These are phyloP conservation scores for Apiotrichum porosum DNA, from an alignment of 1,284 basidiomycete species.

Conservation along the genomic window DNA sequence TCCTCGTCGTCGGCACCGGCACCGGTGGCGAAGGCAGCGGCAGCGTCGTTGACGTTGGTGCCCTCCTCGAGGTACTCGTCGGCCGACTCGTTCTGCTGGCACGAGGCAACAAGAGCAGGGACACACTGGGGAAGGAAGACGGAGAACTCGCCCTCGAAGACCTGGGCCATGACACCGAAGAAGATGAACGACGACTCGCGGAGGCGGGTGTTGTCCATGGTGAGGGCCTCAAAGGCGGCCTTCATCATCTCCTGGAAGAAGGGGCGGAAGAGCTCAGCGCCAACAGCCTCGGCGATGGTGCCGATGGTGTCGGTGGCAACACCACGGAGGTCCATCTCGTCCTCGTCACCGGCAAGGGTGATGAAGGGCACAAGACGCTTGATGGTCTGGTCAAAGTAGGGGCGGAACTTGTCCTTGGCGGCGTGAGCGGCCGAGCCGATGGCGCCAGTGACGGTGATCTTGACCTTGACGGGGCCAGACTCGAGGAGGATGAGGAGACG, in stretches of 20 bases:
- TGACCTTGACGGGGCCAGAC: slow-evolving; percentile 76
- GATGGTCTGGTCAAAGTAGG: slow-evolving; percentile 95
- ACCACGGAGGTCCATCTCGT: slow-evolving; percentile 83
- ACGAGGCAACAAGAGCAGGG: slow-evolving; percentile 77
- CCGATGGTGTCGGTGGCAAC: slow-evolving; percentile 98
- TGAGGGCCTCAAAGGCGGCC: slow-evolving; percentile 85
- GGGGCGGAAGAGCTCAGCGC: slow-evolving; percentile 87
- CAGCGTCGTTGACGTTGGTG: slow-evolving; percentile 33
- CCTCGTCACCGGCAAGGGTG: slow-evolving; percentile 67
- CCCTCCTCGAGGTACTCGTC: slow-evolving; percentile 66
- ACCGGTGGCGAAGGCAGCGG: slow-evolving; percentile 60
- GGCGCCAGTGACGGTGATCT: slow-evolving; percentile 94
- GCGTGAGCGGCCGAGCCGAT: slow-evolving; percentile 98
- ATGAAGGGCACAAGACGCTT: slow-evolving; percentile 78
- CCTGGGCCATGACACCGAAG: slow-evolving; percentile 95
- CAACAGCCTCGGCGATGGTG: slow-evolving; percentile 96
- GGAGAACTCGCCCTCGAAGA: slow-evolving; percentile 92
- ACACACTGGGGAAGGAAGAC: slow-evolving; percentile 81
- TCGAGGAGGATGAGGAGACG: slow-evolving; percentile 84
- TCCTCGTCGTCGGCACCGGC: slow-evolving; percentile 51
- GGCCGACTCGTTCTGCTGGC: slow-evolving; percentile 62
- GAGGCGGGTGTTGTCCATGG: slow-evolving; percentile 76
- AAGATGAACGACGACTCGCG: slow-evolving; percentile 97
- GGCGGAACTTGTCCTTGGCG: slow-evolving; percentile 85
- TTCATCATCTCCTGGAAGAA: slow-evolving; percentile 96